Base-by-base conservation (phyloP, 345 rosid species). In the Hypericum androsaemum region DNA sequence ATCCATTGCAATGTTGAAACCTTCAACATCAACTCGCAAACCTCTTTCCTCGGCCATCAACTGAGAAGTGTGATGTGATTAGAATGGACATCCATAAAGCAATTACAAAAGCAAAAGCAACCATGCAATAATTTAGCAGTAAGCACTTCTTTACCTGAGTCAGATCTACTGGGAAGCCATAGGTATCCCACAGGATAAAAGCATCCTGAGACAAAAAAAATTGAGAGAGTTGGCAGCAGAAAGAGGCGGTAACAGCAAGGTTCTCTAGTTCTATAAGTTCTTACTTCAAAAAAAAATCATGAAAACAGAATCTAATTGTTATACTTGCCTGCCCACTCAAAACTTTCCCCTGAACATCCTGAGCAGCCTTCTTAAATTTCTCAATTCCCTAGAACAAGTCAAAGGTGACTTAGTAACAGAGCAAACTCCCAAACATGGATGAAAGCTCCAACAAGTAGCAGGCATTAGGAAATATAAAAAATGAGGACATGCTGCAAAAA, bases 21-120 rank as follows among this genome's bases (percentile, higher is more conserved):
- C 97, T 41, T 80, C 78, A 44, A 81, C 70, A 71, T 92, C 97
- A 58, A 92, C 98, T 22, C 35, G 60, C 47, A 92, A 76, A 41
- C 97, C 86, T 63, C 82, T 85, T 80, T 88, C 98, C 64, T 81
- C 94, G 12, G 95, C 97, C 97, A 92, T 92, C 70, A 88, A 71
- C 98, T 90, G 74, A 57, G 56, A 36, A 16, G 43, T 1, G 9
- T 7, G 58, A 58, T 56, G 56, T 10, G 8, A 52, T 59, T 53
- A 70, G 39, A 43, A 63, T 53, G 2, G 17, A 58, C 43, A 62
- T 10, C 10, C 41, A 61, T 47, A 47, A 28, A 56, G 48, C 13
- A 46, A 17, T 3, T 50, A 13, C 53, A 3, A 4, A 12, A 2
- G 36, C 39, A 22, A 46, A n/a, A 63, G 16, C 47, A 59, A 65